A percentile compares a stretch with the other conserved stretches of the same genome.
Evolutionary conservation across 495 filamentous ascomycete species (phyloP).

Genomic region (Schizothecium vesticola): DNA sequence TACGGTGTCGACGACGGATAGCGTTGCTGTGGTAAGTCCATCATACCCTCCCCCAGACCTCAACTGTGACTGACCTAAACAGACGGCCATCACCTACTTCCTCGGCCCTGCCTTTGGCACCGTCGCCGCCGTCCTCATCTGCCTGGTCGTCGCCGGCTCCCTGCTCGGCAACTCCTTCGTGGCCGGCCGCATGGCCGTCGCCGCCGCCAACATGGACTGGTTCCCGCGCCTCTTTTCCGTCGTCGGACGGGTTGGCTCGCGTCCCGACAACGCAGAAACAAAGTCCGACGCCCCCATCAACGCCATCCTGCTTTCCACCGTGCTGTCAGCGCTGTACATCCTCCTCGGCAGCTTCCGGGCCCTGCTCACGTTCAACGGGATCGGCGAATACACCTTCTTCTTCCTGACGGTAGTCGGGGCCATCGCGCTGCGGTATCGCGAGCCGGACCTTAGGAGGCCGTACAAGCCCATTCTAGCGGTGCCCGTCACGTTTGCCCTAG

Average conservation of each 20-base stretch:
- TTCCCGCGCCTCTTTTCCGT: conserved; percentile 41
- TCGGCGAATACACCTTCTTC: conserved; percentile 55
- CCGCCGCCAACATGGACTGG: conserved; percentile 49
- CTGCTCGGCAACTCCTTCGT: conserved; percentile 54
- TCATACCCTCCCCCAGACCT: neutral
- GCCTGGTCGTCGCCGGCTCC: conserved; percentile 49
- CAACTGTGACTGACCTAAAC: neutral
- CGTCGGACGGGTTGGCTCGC: conserved; percentile 35
- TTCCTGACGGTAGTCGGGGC: conserved; percentile 51
- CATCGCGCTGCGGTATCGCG: conserved; percentile 45
- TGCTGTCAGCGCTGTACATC: conserved; percentile 49
- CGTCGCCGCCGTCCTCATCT: conserved; percentile 45
- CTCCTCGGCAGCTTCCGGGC: conserved; percentile 52
- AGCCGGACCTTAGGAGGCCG: conserved; percentile 42
- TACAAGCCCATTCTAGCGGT: conserved; percentile 45
- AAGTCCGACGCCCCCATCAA: conserved; percentile 42
- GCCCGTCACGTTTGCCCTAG: conserved; percentile 43
- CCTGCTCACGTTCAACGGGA: conserved; percentile 51
- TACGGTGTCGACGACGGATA: conserved; percentile 47
- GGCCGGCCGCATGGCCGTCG: conserved; percentile 51
- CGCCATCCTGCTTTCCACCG: conserved; percentile 43
- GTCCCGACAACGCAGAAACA: neutral
- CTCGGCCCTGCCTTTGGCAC: conserved; percentile 45
- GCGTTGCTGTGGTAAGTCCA: conserved; percentile 49
- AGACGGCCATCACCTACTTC: conserved; percentile 51